Percentiles rank a stretch among this genome's conserved stretches.
Conservation (phyloP, 352 stramenopile species). For the Globisporangium nagaii region DNA sequence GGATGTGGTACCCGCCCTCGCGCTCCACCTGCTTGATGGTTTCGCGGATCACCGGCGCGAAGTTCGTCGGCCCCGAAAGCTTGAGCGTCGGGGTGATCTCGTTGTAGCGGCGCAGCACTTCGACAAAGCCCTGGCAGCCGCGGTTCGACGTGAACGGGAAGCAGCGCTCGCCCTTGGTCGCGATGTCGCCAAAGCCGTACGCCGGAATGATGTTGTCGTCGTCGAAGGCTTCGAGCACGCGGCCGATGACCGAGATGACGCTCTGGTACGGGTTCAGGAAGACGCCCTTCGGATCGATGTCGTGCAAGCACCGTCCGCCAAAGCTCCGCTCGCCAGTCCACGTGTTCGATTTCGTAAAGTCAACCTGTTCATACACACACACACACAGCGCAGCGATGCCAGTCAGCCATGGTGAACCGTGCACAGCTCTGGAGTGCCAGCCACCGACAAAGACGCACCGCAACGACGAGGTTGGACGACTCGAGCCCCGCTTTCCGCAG, state of each 20-base stretch:
- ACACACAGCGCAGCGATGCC: background rate
- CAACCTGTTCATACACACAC: constrained; percentile 26
- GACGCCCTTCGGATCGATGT: constrained; percentile 37
- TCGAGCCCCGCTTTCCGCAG: constrained; percentile 33
- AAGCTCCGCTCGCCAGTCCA: constrained; percentile 66
- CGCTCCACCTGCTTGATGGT: constrained; percentile 36
- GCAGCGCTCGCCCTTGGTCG: constrained; percentile 35
- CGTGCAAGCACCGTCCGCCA: constrained; percentile 46
- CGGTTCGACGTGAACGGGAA: constrained; percentile 35
- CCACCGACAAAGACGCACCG: constrained; percentile 13
- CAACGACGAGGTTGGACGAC: constrained; percentile 67
- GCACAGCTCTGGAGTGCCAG: background rate
- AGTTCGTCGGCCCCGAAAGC: constrained; percentile 57
- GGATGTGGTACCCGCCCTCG: constrained; percentile 65
- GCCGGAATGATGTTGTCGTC: constrained; percentile 78
- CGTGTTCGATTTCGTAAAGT: constrained; percentile 71
- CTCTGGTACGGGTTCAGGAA: constrained; percentile 62
- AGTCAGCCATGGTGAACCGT: background rate
- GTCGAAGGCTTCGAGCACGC: constrained; percentile 66
- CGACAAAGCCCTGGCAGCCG: constrained; percentile 46
- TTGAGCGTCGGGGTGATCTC: constrained; percentile 46
- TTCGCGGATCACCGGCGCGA: constrained; percentile 62
- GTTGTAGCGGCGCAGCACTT: constrained; percentile 60
- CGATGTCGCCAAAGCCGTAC: constrained; percentile 60
- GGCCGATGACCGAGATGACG: constrained; percentile 73